These are phyloP conservation scores for Chlamydomonas sp. DNA, from an alignment of 139 green algal genomes.

Conservation along the genomic window DNA sequence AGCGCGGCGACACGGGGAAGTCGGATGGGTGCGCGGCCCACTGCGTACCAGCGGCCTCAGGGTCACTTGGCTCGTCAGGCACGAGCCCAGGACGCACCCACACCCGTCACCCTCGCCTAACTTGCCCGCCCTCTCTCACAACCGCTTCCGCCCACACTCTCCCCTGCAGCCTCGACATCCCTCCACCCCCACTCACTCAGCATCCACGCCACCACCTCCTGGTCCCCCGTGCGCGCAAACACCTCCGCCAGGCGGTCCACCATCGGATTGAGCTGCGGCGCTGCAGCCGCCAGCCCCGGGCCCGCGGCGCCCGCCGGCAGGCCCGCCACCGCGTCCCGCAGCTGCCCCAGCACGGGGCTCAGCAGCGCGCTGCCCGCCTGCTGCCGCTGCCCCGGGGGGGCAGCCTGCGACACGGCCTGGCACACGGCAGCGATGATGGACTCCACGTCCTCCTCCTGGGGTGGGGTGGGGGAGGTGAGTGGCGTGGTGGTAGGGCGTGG, in stretches of 20 bases:
- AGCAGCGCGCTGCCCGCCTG: constrained; percentile 59
- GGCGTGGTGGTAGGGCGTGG: too few species aligned
- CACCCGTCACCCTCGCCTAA: background rate
- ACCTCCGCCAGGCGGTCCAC: constrained; percentile 74
- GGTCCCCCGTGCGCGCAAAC: constrained; percentile 52
- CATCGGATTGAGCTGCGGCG: constrained; percentile 57
- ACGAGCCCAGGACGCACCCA: background rate
- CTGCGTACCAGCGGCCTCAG: too few species aligned
- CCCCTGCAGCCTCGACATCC: background rate
- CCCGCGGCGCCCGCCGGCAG: background rate
- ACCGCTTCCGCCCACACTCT: background rate
- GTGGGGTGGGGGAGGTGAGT: background rate
- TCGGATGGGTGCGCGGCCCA: too few species aligned
- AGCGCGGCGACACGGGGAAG: background rate
- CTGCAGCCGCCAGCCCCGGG: background rate
- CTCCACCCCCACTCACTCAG: constrained; percentile 24
- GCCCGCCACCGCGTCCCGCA: constrained; percentile 45
- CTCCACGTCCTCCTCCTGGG: constrained; percentile 52
- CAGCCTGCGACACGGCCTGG: constrained; percentile 31
- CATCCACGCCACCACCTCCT: constrained; percentile 39
- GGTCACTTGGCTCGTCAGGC: background rate
- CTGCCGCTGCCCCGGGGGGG: constrained; percentile 49
- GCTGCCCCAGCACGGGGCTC: constrained; percentile 56
- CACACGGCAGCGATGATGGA: constrained; percentile 35
- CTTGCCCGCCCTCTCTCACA: background rate